Evolutionary conservation across 179 eudicot genomes (phyloP).

Genomic region (Patellifolia procumbens): DNA sequence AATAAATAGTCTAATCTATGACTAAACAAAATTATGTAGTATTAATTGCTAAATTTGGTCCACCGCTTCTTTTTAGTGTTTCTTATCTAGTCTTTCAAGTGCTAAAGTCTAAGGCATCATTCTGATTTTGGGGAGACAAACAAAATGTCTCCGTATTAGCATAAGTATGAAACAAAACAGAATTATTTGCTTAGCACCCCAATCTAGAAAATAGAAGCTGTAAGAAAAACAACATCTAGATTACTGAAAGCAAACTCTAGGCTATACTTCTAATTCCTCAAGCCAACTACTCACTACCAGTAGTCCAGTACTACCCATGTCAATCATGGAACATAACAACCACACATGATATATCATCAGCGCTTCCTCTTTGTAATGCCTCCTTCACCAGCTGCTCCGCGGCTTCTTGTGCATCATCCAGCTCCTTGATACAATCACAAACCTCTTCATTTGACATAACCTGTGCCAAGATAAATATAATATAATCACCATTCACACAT

Average conservation of each 20-base stretch:
- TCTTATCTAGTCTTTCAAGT: no score
- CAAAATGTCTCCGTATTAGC: not conserved
- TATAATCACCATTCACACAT: not conserved
- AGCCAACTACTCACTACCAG: not conserved
- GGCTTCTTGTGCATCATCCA: constrained; percentile 45
- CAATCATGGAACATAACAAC: constrained; percentile 40
- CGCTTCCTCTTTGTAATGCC: constrained; percentile 45
- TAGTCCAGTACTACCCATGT: no score
- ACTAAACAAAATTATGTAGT: no score
- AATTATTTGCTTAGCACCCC: not conserved
- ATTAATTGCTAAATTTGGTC: no score
- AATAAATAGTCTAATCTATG: not conserved
- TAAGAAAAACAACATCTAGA: not conserved
- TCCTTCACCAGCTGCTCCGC: constrained; percentile 51
- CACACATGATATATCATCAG: constrained; percentile 57
- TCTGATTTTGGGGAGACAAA: not conserved
- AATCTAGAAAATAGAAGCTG: no score
- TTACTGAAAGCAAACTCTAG: not conserved
- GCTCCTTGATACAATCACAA: constrained; percentile 37
- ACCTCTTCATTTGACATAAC: constrained; percentile 65
- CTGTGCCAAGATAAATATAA: constrained; percentile 21
- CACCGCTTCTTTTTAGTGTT: no score
- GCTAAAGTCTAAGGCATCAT: not conserved
- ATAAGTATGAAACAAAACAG: not conserved
- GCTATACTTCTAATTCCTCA: not conserved